These are phyloP conservation scores for Tephrocybe sp. DNA, from an alignment of 768 basidiomycete species.

Conservation along the genomic window DNA sequence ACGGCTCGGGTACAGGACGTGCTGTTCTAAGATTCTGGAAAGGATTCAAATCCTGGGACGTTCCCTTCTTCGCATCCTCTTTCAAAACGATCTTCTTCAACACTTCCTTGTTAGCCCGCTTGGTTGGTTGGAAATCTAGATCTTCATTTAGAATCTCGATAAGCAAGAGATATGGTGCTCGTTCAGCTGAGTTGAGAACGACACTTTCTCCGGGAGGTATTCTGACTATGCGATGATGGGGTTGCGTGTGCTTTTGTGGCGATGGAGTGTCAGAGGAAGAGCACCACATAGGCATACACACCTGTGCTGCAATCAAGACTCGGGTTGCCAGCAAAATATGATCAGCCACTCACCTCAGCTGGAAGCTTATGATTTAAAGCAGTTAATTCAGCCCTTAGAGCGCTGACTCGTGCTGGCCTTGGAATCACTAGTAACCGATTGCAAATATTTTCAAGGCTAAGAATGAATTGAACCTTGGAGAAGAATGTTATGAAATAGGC, in stretches of 20 bases:
- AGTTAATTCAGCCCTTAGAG: conserved; percentile 94
- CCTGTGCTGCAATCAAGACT: conserved; percentile 34
- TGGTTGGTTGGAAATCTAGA: conserved; percentile 87
- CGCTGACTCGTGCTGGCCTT: conserved; percentile 90
- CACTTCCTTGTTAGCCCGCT: conserved; percentile 81
- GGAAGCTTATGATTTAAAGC: conserved; percentile 94
- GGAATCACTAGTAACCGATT: conserved; percentile 91
- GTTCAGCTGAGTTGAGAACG: conserved; percentile 95
- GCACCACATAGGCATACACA: conserved; percentile 90
- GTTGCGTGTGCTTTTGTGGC: conserved; percentile 41
- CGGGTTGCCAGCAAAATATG: background rate
- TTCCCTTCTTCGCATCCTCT: conserved; percentile 57
- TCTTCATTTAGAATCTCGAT: conserved; percentile 90
- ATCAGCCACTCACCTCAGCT: conserved; percentile 68
- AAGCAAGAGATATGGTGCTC: conserved; percentile 89
- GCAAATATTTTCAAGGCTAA: conserved; percentile 88
- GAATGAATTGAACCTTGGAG: conserved; percentile 76
- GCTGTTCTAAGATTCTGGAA: conserved; percentile 30
- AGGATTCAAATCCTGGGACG: conserved; percentile 52
- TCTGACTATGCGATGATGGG: conserved; percentile 93
- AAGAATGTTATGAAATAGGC: conserved; percentile 8
- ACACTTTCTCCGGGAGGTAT: conserved; percentile 98
- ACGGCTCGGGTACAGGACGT: conserved; percentile 18
- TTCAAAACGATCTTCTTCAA: conserved; percentile 73
- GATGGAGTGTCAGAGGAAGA: conserved; percentile 59